Conservation (phyloP, 352 stramenopile genomes). For the Pythium phragmiticola region DNA sequence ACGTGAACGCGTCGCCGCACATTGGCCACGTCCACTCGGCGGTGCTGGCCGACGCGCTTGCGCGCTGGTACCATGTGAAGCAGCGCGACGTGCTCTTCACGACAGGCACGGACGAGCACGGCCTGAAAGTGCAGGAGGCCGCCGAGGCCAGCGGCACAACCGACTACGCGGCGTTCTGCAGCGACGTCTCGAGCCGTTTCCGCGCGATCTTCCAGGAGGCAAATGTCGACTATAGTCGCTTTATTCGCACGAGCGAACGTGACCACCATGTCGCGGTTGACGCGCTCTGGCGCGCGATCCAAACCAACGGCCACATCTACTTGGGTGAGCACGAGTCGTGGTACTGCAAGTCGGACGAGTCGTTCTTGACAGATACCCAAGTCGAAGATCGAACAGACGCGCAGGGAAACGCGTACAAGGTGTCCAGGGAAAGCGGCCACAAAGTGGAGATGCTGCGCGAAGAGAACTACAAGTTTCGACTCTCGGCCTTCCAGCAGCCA, state of each 20-base stretch:
- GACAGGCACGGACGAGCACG: slow-evolving; percentile 99
- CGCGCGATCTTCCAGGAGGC: slow-evolving; percentile 87
- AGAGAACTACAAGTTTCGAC: slow-evolving; percentile 98
- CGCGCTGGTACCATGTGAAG: slow-evolving; percentile 73
- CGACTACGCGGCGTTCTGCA: slow-evolving; percentile 88
- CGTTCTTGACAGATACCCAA: slow-evolving; percentile 97
- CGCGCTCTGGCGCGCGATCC: slow-evolving; percentile 91
- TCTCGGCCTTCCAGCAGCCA: slow-evolving; percentile 92
- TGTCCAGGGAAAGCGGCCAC: slow-evolving; percentile 91
- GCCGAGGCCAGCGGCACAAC: slow-evolving; percentile 84
- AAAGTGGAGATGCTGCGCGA: slow-evolving; percentile 95
- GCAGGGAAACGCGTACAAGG: slow-evolving; percentile 42
- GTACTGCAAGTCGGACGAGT: slow-evolving; percentile 99
- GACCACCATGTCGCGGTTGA: slow-evolving; percentile 91
- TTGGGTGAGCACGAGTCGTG: slow-evolving; percentile 96
- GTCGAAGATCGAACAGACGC: slow-evolving; percentile 82
- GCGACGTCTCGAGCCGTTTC: slow-evolving; percentile 92
- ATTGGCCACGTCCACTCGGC: slow-evolving; percentile 99
- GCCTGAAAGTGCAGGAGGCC: slow-evolving; percentile 94
- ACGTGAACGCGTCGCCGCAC: slow-evolving; percentile 99
- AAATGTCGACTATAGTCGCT: slow-evolving; percentile 92
- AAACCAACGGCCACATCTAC: slow-evolving; percentile 95
- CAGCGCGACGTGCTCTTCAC: slow-evolving; percentile 87
- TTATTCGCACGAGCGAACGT: slow-evolving; percentile 96
- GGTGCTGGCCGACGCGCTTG: slow-evolving; percentile 87